A percentile compares a stretch with the other conserved stretches of the same genome.
These are phyloP conservation scores for Rhizophagus prolifer DNA, from an alignment of 192 early-diverging fungal species.

Conservation along the genomic window DNA sequence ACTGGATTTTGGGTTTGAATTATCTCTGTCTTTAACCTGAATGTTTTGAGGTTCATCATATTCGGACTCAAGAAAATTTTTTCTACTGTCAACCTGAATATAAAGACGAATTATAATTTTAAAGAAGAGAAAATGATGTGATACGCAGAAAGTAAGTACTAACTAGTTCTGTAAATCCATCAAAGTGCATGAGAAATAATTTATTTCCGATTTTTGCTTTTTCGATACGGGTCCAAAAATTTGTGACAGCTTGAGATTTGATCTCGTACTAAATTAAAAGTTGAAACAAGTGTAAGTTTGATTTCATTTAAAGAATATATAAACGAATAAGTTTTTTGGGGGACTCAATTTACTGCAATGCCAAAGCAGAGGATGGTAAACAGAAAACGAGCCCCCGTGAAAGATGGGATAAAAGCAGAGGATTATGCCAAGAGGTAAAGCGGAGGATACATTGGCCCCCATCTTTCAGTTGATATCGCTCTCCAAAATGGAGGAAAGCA, in stretches of 20 bases:
- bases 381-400: background rate
- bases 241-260: conserved; percentile 20
- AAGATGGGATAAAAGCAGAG: conserved; percentile 17
- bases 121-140: conserved; percentile 12
- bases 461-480: no score
- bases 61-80: background rate
- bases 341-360: conserved; percentile 5
- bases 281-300: no score
- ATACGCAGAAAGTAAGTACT: conserved; percentile 8
- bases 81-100: conserved; percentile 9
- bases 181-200: conserved; percentile 21
- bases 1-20: background rate
- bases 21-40: background rate
- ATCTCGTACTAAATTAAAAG: background rate
- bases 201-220: conserved; percentile 16
- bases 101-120: conserved; percentile 14
- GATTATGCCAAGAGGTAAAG: no score
- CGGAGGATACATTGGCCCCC: no score
- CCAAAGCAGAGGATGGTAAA: conserved; percentile 12
- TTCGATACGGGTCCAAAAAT: conserved; percentile 6
- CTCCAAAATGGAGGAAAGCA: no score
- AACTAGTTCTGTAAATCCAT: conserved; percentile 14
- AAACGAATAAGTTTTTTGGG: background rate
- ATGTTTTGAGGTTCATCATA: background rate
- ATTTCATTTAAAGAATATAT: background rate